Percentiles rank a stretch among this genome's conserved stretches.
phyloP scores from a whole-genome alignment of 2,329 filamentous ascomycete species.

The Monosporascus ibericus region DNA sequence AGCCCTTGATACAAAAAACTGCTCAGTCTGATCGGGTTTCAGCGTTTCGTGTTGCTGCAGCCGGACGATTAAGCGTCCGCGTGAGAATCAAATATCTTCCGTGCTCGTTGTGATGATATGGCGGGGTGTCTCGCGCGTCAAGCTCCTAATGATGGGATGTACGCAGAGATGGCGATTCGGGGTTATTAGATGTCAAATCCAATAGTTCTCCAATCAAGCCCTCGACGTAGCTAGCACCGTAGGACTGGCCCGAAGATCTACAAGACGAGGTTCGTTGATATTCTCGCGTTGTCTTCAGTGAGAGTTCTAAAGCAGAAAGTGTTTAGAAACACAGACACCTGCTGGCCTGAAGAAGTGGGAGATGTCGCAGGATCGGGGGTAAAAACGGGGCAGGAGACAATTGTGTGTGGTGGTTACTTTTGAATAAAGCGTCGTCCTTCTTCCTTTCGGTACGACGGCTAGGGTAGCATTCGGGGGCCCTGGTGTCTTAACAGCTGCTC shows the following conservation, averaged over 20 bases:
- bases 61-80: no score
- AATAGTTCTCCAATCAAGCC: background rate
- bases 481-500: background rate
- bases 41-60: no score
- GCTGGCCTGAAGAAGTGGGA: background rate
- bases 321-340: background rate
- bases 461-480: slow-evolving; percentile 1
- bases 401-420: background rate
- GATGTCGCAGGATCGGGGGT: background rate
- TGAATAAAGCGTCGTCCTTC: background rate
- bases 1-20: no score
- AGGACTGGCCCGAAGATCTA: background rate
- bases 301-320: background rate
- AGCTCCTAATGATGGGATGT: background rate
- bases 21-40: no score
- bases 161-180: background rate
- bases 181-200: background rate
- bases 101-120: background rate
- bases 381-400: background rate
- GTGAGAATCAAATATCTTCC: no score
- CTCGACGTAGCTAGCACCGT: background rate
- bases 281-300: background rate
- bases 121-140: background rate
- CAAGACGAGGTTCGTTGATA: background rate
- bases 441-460: background rate